Percentiles rank a stretch among this genome's conserved stretches.
Conservation (phyloP, 2,329 filamentous ascomycete species). For the Metarhizium robertsii region DNA sequence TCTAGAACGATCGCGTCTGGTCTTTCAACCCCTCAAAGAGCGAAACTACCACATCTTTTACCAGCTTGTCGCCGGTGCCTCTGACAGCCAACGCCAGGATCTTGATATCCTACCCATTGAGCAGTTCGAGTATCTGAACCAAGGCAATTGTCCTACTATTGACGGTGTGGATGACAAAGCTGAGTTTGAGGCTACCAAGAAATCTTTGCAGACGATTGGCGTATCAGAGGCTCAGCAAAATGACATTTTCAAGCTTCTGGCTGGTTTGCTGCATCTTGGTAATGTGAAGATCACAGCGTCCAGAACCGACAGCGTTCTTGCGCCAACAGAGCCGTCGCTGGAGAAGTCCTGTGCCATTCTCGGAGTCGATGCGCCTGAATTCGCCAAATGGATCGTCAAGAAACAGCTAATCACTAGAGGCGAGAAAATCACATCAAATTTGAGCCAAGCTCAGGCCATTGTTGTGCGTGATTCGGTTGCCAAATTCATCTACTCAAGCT, state of each 20-base stretch:
- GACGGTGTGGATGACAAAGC: conserved; percentile 93
- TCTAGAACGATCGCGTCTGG: conserved; percentile 86
- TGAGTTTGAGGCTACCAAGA: conserved; percentile 82
- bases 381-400: conserved; percentile 98
- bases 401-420: conserved; percentile 94
- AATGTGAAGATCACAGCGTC: conserved; percentile 94
- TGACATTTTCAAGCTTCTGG: conserved; percentile 83
- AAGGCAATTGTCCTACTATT: conserved; percentile 83
- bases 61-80: conserved; percentile 87
- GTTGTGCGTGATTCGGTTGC: conserved; percentile 96
- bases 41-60: conserved; percentile 99
- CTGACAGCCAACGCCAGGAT: conserved; percentile 71
- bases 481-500: conserved; percentile 96
- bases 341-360: conserved; percentile 75
- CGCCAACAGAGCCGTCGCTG: conserved; percentile 71
- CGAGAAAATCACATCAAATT: conserved; percentile 94
- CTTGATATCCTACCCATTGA: conserved; percentile 73
- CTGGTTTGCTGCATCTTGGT: conserved; percentile 84
- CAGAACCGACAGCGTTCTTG: conserved; percentile 76
- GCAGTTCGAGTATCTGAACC: conserved; percentile 92
- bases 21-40: conserved; percentile 96
- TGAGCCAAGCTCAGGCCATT: conserved; percentile 85
- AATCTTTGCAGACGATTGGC: conserved; percentile 80
- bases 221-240: conserved; percentile 64
- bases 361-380: conserved; percentile 76